These are phyloP conservation scores for Vaccinium corymbosum DNA, from an alignment of 148 eudicot genomes.

Conservation along the genomic window DNA sequence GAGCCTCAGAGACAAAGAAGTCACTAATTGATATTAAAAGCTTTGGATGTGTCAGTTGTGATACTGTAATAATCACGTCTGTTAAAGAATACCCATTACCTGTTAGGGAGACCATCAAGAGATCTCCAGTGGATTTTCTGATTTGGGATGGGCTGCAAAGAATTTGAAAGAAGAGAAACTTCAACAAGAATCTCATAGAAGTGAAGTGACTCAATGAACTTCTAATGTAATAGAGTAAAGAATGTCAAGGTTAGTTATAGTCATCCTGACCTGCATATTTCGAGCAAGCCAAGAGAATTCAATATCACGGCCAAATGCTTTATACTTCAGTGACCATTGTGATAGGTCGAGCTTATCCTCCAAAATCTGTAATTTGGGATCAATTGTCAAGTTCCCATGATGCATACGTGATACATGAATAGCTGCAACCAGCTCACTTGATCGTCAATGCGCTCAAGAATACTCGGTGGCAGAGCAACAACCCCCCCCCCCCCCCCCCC, in stretches of 20 bases:
- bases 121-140: constrained; percentile 99
- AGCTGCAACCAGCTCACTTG: background rate
- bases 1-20: background rate
- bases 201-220: background rate
- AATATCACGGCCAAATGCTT: constrained; percentile 85
- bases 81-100: constrained; percentile 32
- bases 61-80: background rate
- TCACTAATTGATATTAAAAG: background rate
- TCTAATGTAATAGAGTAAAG: background rate
- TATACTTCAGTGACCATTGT: constrained; percentile 78
- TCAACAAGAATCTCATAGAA: constrained; percentile 3
- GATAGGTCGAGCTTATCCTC: constrained; percentile 87
- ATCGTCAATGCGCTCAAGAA: background rate
- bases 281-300: constrained; percentile 98
- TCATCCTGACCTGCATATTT: constrained; percentile 73
- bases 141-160: constrained; percentile 77
- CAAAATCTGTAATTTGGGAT: constrained; percentile 40
- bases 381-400: constrained; percentile 8
- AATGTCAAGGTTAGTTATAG: background rate
- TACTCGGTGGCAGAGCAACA: too few species aligned
- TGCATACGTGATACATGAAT: background rate
- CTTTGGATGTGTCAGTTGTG: background rate
- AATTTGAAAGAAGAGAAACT: background rate
- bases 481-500: too few species aligned
- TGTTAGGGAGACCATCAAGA: constrained; percentile 88